Conservation (phyloP, 1,284 basidiomycete species). For the Golubevia sp. region DNA sequence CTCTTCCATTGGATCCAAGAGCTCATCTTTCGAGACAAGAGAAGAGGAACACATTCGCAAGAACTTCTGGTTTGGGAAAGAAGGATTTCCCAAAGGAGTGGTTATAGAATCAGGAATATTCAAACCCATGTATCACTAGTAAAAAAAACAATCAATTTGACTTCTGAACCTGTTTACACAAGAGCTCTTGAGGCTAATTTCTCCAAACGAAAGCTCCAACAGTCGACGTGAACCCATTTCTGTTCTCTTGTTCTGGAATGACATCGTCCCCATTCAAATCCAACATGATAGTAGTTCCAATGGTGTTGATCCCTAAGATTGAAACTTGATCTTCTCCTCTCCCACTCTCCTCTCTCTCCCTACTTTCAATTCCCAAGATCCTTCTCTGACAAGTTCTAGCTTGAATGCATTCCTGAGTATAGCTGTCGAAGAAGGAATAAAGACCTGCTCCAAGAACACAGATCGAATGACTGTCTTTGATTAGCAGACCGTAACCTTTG, state of each 20-base stretch:
- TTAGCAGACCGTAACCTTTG: constrained; percentile 35
- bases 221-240: constrained; percentile 43
- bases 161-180: too few relatives aligned
- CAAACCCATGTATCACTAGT: too few relatives aligned
- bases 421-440: constrained; percentile 47
- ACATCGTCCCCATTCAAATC: constrained; percentile 23
- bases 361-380: constrained; percentile 27
- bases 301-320: constrained; percentile 34
- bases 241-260: constrained; percentile 16
- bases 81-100: too few relatives aligned
- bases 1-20: too few relatives aligned
- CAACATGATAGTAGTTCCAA: constrained; percentile 32
- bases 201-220: constrained; percentile 4
- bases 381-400: constrained; percentile 31
- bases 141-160: too few relatives aligned
- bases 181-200: too few relatives aligned
- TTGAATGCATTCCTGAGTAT: constrained; percentile 23
- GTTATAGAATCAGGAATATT: too few relatives aligned
- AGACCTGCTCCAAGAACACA: constrained; percentile 36
- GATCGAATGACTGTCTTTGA: constrained; percentile 20
- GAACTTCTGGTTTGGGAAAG: too few relatives aligned
- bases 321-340: constrained; percentile 9
- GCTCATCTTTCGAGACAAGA: too few relatives aligned
- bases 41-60: too few relatives aligned
- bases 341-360: constrained; percentile 3